These are phyloP conservation scores for Thielaviopsis musarum DNA, from an alignment of 2,329 filamentous ascomycete species.

Conservation along the genomic window DNA sequence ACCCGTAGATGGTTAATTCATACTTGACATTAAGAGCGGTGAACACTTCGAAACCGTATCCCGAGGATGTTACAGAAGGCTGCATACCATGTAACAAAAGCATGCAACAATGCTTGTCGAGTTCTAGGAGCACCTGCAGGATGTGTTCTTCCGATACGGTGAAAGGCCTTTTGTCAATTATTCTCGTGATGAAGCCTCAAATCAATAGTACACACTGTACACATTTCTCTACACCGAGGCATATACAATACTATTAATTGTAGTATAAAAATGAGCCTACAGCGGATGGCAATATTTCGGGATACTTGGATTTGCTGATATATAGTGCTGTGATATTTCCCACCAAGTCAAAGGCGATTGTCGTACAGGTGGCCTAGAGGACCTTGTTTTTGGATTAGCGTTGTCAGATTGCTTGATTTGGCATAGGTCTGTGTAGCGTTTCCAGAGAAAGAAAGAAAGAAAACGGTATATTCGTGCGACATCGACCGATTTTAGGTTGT, in stretches of 20 bases:
- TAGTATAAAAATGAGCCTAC: no score
- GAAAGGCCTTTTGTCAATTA: background rate
- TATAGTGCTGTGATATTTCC: background rate
- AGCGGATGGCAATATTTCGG: no score
- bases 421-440: background rate
- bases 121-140: background rate
- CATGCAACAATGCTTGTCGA: background rate
- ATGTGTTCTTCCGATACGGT: background rate
- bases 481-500: background rate
- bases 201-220: no score
- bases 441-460: background rate
- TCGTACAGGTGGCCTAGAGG: background rate
- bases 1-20: background rate
- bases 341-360: background rate
- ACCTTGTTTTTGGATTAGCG: background rate
- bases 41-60: background rate
- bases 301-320: no score
- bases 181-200: background rate
- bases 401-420: background rate
- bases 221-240: no score
- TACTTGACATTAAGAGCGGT: background rate
- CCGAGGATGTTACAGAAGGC: background rate
- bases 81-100: background rate
- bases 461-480: background rate
- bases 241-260: no score